phyloP scores from a whole-genome alignment of 2,329 filamentous ascomycete species.

The Calonectria pauciramosa region DNA sequence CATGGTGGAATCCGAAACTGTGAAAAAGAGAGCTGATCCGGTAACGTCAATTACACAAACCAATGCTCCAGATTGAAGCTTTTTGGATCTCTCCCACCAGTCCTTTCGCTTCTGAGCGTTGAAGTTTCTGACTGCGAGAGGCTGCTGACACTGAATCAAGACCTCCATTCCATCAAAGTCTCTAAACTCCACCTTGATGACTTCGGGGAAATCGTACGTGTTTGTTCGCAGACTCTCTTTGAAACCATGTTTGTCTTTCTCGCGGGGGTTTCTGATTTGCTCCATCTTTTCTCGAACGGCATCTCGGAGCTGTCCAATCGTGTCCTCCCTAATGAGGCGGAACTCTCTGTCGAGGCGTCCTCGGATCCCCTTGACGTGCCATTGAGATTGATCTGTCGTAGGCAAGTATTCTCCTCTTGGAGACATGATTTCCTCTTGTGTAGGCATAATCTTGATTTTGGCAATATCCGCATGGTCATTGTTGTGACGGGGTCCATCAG shows the following conservation, averaged over 20 bases:
- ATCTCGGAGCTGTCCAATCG: constrained; percentile 56
- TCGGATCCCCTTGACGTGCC: constrained; percentile 44
- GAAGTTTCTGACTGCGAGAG: constrained; percentile 44
- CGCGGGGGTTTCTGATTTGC: neutral
- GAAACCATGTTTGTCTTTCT: neutral
- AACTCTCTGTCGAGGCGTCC: constrained; percentile 69
- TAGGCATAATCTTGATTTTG: constrained; percentile 18
- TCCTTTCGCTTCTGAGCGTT: constrained; percentile 51
- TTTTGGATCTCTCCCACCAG: constrained; percentile 65
- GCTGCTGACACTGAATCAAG: constrained; percentile 61
- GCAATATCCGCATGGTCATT: constrained; percentile 10
- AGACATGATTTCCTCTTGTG: constrained; percentile 13
- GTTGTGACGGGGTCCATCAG: constrained; percentile 3
- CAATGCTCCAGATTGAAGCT: constrained; percentile 63
- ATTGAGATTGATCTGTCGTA: constrained; percentile 26
- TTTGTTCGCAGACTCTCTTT: neutral
- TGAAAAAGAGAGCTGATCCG: constrained; percentile 57
- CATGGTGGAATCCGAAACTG: constrained; percentile 47
- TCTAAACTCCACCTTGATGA: constrained; percentile 48
- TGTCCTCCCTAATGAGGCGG: constrained; percentile 55
- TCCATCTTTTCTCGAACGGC: constrained; percentile 3
- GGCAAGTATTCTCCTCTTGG: constrained; percentile 11
- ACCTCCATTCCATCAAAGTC: constrained; percentile 58
- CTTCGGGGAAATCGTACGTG: constrained; percentile 23
- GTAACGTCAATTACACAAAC: constrained; percentile 61